phyloP scores from a whole-genome alignment of 129 eudicot genomes.

The Logfia minima region DNA sequence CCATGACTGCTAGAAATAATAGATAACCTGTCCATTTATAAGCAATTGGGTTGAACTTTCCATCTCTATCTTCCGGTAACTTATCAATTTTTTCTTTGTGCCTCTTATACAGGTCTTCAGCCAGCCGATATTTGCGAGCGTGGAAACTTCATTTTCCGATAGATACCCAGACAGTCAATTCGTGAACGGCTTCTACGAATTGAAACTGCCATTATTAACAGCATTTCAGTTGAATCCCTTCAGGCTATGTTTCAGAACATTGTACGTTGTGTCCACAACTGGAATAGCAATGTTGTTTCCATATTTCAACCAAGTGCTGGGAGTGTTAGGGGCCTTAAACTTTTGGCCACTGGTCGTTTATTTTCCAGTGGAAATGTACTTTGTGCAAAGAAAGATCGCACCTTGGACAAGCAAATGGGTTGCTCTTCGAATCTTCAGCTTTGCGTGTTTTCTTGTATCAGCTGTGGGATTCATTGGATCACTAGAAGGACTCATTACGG shows the following conservation, averaged over 20 bases:
- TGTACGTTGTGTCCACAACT: slow-evolving; percentile 61
- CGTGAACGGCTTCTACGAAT: slow-evolving; percentile 15
- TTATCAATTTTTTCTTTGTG: not conserved
- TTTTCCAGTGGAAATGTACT: slow-evolving; percentile 76
- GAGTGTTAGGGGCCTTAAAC: slow-evolving; percentile 69
- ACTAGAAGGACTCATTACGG: slow-evolving; percentile 43
- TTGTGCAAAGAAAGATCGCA: slow-evolving; percentile 49
- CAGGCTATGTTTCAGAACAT: slow-evolving; percentile 57
- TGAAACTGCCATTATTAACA: slow-evolving; percentile 33
- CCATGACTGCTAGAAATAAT: not conserved
- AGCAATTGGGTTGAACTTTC: not conserved
- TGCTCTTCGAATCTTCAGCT: slow-evolving; percentile 41
- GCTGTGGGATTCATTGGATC: slow-evolving; percentile 59
- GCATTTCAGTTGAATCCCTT: slow-evolving; percentile 45
- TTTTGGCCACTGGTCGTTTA: slow-evolving; percentile 76
- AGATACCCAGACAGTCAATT: slow-evolving; percentile 45
- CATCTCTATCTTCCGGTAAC: slow-evolving; percentile 21
- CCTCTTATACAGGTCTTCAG: slow-evolving; percentile 45
- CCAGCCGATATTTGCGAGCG: slow-evolving; percentile 59
- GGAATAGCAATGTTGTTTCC: slow-evolving; percentile 60
- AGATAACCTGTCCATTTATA: not conserved
- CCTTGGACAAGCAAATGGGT: slow-evolving; percentile 57
- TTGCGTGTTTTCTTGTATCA: slow-evolving; percentile 46
- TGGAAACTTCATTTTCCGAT: slow-evolving; percentile 43
- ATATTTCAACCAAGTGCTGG: slow-evolving; percentile 75